Conservation (phyloP, 2,329 filamentous ascomycete species). For the Trichoderma atrobrunneum region DNA sequence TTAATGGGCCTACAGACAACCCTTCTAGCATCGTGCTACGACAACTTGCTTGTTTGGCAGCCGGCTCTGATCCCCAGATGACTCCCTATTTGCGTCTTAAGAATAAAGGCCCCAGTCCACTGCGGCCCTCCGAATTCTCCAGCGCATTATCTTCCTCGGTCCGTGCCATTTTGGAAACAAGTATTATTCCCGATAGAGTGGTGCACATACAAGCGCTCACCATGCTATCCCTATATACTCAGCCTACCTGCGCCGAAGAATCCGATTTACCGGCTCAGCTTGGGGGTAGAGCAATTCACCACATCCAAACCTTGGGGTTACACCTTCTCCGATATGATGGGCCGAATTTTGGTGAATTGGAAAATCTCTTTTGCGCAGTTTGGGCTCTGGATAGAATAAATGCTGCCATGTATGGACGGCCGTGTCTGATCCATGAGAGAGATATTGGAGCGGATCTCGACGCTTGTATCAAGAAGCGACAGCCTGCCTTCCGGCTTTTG, state of each 20-base stretch:
- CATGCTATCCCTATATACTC: slow-evolving; percentile 58
- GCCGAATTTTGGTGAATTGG: slow-evolving; percentile 41
- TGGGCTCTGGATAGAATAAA: slow-evolving; percentile 62
- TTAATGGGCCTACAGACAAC: slow-evolving; percentile 31
- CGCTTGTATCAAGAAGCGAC: slow-evolving; percentile 48
- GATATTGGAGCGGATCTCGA: slow-evolving; percentile 56
- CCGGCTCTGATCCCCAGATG: slow-evolving; percentile 48
- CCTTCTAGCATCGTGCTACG: slow-evolving; percentile 45
- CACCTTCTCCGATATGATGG: slow-evolving; percentile 47
- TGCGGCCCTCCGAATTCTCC: slow-evolving; percentile 49
- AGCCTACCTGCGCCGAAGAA: slow-evolving; percentile 52
- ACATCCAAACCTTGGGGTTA: slow-evolving; percentile 54
- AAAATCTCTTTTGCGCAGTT: slow-evolving; percentile 55
- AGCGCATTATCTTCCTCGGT: slow-evolving; percentile 48
- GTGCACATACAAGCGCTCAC: slow-evolving; percentile 53
- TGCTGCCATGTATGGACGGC: slow-evolving; percentile 57
- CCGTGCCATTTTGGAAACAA: slow-evolving; percentile 50
- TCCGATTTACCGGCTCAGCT: slow-evolving; percentile 54
- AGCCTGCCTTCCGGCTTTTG: slow-evolving; percentile 56
- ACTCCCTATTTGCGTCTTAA: slow-evolving; percentile 44
- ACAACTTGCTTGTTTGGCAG: slow-evolving; percentile 55
- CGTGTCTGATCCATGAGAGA: slow-evolving; percentile 58
- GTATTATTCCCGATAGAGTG: slow-evolving; percentile 52
- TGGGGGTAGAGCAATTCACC: slow-evolving; percentile 53
- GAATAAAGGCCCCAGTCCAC: slow-evolving; percentile 36